Percentiles rank a stretch among this genome's conserved stretches.
These are phyloP conservation scores for Noccaea caerulescens DNA, from an alignment of 345 rosid genomes.

Conservation along the genomic window DNA sequence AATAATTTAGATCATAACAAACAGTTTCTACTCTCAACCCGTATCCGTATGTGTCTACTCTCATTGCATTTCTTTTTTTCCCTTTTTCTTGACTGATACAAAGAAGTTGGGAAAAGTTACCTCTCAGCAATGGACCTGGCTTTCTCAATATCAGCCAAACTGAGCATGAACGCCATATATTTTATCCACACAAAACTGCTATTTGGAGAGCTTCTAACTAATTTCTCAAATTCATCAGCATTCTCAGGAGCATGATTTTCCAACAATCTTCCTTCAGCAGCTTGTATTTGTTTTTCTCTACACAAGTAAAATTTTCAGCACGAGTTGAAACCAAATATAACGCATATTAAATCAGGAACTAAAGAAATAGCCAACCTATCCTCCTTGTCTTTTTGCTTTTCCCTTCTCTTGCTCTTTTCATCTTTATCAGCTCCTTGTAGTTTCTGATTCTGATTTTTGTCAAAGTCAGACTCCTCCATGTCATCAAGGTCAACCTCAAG, in stretches of 20 bases:
- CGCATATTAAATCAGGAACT: constrained; percentile 10
- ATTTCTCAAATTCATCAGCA: constrained; percentile 90
- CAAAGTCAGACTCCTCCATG: constrained; percentile 53
- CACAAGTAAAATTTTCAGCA: constrained; percentile 35
- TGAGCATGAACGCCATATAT: constrained; percentile 85
- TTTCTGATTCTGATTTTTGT: constrained; percentile 48
- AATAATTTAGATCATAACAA: not conserved
- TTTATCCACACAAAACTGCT: constrained; percentile 95
- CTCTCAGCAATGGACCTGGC: constrained; percentile 94
- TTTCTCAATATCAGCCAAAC: constrained; percentile 80
- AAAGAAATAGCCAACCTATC: constrained; percentile 58
- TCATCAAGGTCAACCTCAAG: constrained; percentile 85
- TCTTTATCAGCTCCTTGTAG: constrained; percentile 41
- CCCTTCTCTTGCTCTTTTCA: constrained; percentile 58
- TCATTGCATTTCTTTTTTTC: not conserved
- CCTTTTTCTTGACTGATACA: constrained; percentile 9
- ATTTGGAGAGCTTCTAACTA: constrained; percentile 90
- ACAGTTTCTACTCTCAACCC: constrained; percentile 8
- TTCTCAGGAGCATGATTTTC: constrained; percentile 80
- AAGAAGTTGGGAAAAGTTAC: constrained; percentile 45
- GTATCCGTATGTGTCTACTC: constrained; percentile 4
- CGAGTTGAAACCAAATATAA: constrained; percentile 2
- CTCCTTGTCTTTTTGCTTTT: constrained; percentile 69
- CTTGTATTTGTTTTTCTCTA: constrained; percentile 85
- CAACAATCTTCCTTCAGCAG: constrained; percentile 87